These are phyloP conservation scores for Piloderma croceum DNA, from an alignment of 768 basidiomycete species.

Conservation along the genomic window DNA sequence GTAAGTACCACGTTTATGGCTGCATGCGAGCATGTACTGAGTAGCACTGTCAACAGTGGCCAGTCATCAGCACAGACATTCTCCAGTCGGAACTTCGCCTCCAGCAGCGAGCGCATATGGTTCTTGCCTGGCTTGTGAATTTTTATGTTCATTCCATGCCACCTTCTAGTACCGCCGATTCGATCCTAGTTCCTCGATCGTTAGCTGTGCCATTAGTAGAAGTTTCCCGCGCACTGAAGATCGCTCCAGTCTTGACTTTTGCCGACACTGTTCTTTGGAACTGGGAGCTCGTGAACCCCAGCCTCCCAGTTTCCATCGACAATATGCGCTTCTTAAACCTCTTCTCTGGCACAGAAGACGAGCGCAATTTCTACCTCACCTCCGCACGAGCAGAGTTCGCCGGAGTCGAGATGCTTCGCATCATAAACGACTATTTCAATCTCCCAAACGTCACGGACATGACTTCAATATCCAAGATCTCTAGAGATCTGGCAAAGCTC, in stretches of 20 bases:
- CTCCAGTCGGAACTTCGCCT: slow-evolving; percentile 52
- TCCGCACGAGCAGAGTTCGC: slow-evolving; percentile 83
- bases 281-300: slow-evolving; percentile 56
- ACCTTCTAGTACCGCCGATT: slow-evolving; percentile 15
- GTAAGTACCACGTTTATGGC: slow-evolving; percentile 39
- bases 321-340: slow-evolving; percentile 71
- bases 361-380: slow-evolving; percentile 78
- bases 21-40: background rate
- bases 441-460: slow-evolving; percentile 64
- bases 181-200: slow-evolving; percentile 64
- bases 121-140: slow-evolving; percentile 84
- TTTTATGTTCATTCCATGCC: slow-evolving; percentile 86
- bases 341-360: slow-evolving; percentile 85
- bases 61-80: slow-evolving; percentile 51
- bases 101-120: slow-evolving; percentile 81
- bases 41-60: slow-evolving; percentile 47
- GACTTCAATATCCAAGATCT: slow-evolving; percentile 59
- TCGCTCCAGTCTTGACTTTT: slow-evolving; percentile 94
- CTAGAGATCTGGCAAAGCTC: slow-evolving; percentile 65
- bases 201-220: slow-evolving; percentile 73
- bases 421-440: slow-evolving; percentile 83
- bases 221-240: slow-evolving; percentile 69
- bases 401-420: slow-evolving; percentile 78
- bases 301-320: slow-evolving; percentile 51
- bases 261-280: slow-evolving; percentile 97